Base-by-base conservation (phyloP, 192 early-diverging fungal genomes). In the Coemansia sp. region DNA sequence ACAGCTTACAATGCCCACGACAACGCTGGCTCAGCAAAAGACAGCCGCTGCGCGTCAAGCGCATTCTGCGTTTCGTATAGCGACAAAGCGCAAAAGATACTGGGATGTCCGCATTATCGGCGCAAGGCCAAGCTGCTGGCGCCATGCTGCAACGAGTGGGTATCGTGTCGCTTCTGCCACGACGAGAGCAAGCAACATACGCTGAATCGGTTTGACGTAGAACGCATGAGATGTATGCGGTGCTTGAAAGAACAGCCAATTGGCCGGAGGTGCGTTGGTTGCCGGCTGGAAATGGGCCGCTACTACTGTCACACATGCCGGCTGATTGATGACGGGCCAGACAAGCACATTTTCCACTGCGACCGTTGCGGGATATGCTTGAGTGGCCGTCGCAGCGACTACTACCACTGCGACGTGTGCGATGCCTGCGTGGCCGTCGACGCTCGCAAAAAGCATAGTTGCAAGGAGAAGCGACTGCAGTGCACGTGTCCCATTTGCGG, bases 401-500 rank as follows among this genome's bases (percentile, higher is more conserved):
- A 87, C 57, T 94, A 89, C 65, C 95, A 98, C 53, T 98, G 95
- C 75, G 72, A 81, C 35, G 87, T 83, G 27, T 98, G 95, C 53
- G 89, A 95, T 42, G 86, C 91, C 0, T 98, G 95, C 58, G 90
- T 98, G 81, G 81, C 81, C 9, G 85, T 90, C 13, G 38, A 60
- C 21, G 78, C 88, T 13, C 84, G 88, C 54, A 80, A 84, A 25
- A 78, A 79, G 9, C 95, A 98, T 67, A 82, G 86, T 41, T 98
- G 95, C 61, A 92, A 90, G 41, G 95, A 98, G 65, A 80, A 86
- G 43, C 92, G 89, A 35, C 56, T 98, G 31, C 91, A 95, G 55
- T 82, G 85, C 49, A 89, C 97, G 65, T 98, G 95, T 53, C 93
- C 94, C 5, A 95, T 98, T 50, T 98, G 95, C 77, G 91, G 92